Percentiles rank a stretch among this genome's conserved stretches.
Evolutionary conservation across 2,329 filamentous ascomycete genomes (phyloP).

Genomic region (Bimuria novae-zelandiae): DNA sequence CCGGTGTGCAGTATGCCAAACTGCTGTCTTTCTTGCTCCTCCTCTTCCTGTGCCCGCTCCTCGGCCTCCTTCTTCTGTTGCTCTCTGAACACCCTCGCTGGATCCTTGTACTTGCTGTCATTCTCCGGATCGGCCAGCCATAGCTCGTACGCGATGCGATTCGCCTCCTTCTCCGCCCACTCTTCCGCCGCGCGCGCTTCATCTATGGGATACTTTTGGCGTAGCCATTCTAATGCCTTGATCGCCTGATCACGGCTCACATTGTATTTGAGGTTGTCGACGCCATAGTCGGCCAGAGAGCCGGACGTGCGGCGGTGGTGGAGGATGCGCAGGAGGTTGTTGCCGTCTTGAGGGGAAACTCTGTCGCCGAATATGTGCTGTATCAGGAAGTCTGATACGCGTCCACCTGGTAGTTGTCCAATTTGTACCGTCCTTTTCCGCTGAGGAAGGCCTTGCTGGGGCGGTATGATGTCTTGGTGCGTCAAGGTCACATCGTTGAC

Average conservation of each 20-base stretch:
- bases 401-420: conserved; percentile 36
- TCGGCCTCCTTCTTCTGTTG: conserved; percentile 39
- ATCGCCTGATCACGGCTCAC: conserved; percentile 33
- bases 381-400: conserved; percentile 30
- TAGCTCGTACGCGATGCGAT: conserved; percentile 45
- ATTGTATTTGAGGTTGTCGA: conserved; percentile 39
- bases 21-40: conserved; percentile 24
- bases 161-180: conserved; percentile 47
- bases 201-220: conserved; percentile 44
- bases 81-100: conserved; percentile 38
- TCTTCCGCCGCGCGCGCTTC: conserved; percentile 47
- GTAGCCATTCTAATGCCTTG: conserved; percentile 43
- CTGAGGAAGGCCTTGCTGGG: conserved; percentile 19
- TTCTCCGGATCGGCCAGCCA: conserved; percentile 45
- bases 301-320: conserved; percentile 47
- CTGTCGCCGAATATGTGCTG: conserved; percentile 38
- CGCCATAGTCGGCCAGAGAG: conserved; percentile 46
- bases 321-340: conserved; percentile 44
- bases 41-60: conserved; percentile 26
- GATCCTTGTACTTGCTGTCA: conserved; percentile 46
- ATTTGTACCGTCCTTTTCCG: conserved; percentile 39
- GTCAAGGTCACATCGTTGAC: conserved; percentile 27
- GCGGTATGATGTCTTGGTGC: conserved; percentile 20
- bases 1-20: conserved; percentile 43
- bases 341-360: conserved; percentile 36